Evolutionary conservation across 306 rosid genomes (phyloP), one percentile per base, ranked within the genome.

Genomic region (Clitoria ternatea): DNA sequence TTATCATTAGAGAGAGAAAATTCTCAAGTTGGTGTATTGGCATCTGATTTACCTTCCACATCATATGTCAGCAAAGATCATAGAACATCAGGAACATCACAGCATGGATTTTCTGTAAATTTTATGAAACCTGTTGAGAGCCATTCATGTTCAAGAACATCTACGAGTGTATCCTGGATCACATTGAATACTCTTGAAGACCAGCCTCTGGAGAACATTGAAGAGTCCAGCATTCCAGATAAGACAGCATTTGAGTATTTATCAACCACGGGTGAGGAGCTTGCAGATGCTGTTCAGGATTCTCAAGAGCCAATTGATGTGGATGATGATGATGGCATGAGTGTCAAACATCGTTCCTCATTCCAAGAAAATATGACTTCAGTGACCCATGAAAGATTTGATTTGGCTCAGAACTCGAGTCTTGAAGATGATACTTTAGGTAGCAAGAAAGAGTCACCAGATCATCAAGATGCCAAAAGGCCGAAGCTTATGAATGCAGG

Each of bases 271-370:
- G 48, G 70, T 30, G 74, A 75, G 48, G 84, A 82, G 72, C 60
- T 75, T 52, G 32, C 64, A 45, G 74, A 37, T 61, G 77, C 82
- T 74, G 90, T 87, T 52, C 78, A 69, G 56, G 86, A 87, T 79
- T 87, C 93, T 39, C 85, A 81, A 54, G 91, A 77, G 26, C 70
- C 20, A 55, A 73, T 71, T 62, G 80, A 64, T 17, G 72, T 23
- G 45, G 39, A 73, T 14, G 73, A 83, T 10, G 72, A 39, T 54
- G 72, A 60, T 35, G 66, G n/a, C n/a, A n/a, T 50, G 35, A 53
- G 59, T 26, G 48, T 30, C 17, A 44, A 48, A 2, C 24, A 72
- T 54, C 27, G 32, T 69, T 57, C 77, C 68, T 24, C 76, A 43
- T 42, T 32, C 22, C 64, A 22, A 40, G 65, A 59, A 57, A 77